Base-by-base conservation (phyloP, 2,329 filamentous ascomycete species). In the Cladophialophora chaetospira region DNA sequence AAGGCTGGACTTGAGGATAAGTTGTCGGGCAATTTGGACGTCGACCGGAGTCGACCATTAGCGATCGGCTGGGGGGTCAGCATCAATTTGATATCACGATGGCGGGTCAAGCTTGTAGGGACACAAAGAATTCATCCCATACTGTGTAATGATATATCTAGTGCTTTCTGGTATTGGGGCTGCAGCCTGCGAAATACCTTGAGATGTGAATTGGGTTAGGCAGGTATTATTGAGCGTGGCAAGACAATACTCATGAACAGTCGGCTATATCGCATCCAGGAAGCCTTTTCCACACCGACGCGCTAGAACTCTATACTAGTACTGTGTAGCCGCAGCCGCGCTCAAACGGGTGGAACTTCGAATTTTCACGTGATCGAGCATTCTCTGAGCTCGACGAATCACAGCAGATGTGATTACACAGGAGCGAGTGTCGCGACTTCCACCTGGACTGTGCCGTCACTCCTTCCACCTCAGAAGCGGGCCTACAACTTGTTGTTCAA, bases 401-500 rank as follows among this genome's bases (percentile, higher is more conserved):
- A 62, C 23, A 25, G 46, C 25, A 21, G 51, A 49, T 42, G 33
- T 55, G 23, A 55, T 61, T 62, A 53, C 26, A 47, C 44, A 55
- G 25, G 31, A 28, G 28, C 38, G 36, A 33, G 33, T 23, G 31
- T 49, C 49, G 36, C 44, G 58, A 54, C 55, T 56, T 50, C 45
- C 29, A 31, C 50, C 33, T 38, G 19, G 42, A 43, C 47, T 40
- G 53, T 55, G 57, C 53, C 43, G 57, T 60, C 57, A 60, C 53
- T 50, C 38, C 45, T 43, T 19, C 44, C 48, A 50, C 53, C 44
- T 44, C 21, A 48, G 33, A 51, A 25, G 48, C 36, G 21, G 48
- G 36, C 21, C n/a, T 15, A 31, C 26, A 23, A 25, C 35, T 21
- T 43, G 33, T 58, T 47, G 35, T 48, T 61, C 52, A 35, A 58